phyloP scores from a whole-genome alignment of 306 rosid species.

The Myrica gale region DNA sequence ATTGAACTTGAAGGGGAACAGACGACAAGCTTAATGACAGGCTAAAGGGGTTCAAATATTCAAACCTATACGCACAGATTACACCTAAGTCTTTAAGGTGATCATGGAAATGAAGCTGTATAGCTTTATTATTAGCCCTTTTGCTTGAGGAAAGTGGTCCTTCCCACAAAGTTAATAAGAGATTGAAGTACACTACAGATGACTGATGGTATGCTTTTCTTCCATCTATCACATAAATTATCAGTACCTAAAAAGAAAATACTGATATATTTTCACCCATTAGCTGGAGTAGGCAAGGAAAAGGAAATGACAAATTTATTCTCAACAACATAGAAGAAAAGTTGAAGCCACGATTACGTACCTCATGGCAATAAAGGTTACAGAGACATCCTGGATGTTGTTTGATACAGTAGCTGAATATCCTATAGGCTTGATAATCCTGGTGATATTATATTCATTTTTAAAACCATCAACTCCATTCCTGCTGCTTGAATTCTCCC shows the following conservation, averaged over 20 bases:
- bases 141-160: neutral
- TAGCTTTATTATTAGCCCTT: neutral
- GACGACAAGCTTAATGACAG: neutral
- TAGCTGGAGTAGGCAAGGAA: conserved; percentile 1
- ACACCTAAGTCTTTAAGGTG: neutral
- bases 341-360: conserved; percentile 38
- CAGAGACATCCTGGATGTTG: conserved; percentile 53
- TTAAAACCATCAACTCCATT: conserved; percentile 39
- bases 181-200: neutral
- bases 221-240: neutral
- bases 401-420: conserved; percentile 58
- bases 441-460: conserved; percentile 50
- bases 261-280: neutral
- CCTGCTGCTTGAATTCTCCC: conserved; percentile 39
- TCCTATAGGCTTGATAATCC: conserved; percentile 74
- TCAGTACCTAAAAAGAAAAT: neutral
- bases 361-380: conserved; percentile 78
- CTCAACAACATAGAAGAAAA: conserved; percentile 12
- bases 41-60: neutral
- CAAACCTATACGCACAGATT: neutral
- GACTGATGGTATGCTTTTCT: neutral
- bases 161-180: neutral
- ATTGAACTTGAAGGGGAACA: neutral
- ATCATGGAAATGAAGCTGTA: neutral
- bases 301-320: neutral